Percentiles rank a stretch among this genome's conserved stretches.
Conservation (phyloP, 2,329 filamentous ascomycete genomes). For the Talaromyces sp. region DNA sequence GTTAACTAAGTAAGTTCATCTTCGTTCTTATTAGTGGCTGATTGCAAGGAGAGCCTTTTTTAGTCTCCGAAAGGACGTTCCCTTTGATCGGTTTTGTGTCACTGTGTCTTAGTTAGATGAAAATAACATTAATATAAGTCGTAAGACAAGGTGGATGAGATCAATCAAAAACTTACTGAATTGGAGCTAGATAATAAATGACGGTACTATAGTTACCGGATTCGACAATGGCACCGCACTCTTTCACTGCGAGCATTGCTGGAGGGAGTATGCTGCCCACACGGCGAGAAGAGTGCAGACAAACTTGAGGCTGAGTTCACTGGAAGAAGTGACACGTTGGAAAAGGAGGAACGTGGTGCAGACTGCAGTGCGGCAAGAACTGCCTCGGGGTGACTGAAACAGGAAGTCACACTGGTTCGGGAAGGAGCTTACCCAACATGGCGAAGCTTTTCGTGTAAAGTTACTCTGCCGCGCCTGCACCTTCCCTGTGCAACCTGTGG, state of each 20-base stretch:
- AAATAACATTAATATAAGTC: not conserved
- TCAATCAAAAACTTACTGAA: not conserved
- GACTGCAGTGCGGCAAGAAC: not conserved
- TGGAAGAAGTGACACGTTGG: no score
- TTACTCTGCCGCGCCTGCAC: not conserved
- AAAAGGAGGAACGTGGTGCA: no score
- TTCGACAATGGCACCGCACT: not conserved
- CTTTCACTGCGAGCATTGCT: not conserved
- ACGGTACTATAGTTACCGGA: not conserved
- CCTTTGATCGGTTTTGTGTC: not conserved
- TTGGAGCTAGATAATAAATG: not conserved
- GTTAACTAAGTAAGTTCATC: not conserved
- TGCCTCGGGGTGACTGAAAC: not conserved
- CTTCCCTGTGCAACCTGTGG: not conserved
- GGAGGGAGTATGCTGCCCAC: not conserved
- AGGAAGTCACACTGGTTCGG: not conserved
- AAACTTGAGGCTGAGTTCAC: no score
- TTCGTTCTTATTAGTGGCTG: not conserved
- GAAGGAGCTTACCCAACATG: constrained; percentile 1
- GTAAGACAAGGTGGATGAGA: not conserved
- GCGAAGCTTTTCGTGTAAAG: not conserved
- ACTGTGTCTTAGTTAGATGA: not conserved
- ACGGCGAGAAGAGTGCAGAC: not conserved
- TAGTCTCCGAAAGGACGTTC: not conserved
- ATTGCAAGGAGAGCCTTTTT: not conserved